Conservation (phyloP, 352 stramenopile species). For the Globisporangium splendens region DNA sequence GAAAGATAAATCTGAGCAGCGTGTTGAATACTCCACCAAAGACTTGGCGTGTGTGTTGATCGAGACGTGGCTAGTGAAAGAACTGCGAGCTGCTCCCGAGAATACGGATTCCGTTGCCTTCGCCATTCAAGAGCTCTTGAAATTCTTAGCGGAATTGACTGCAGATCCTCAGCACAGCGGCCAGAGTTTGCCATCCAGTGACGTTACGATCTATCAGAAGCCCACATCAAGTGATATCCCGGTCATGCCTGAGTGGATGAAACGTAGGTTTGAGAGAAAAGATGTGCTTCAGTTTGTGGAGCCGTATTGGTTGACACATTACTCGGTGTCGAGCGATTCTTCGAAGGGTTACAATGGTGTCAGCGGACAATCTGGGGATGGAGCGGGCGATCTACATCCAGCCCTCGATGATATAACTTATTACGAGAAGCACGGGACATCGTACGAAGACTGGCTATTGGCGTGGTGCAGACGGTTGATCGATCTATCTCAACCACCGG, state of each 20-base stretch:
- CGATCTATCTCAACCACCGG: conserved; percentile 70
- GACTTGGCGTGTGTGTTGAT: conserved; percentile 82
- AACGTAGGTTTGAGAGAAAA: conserved; percentile 77
- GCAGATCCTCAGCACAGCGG: conserved; percentile 71
- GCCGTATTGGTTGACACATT: conserved; percentile 89
- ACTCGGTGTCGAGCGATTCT: conserved; percentile 33
- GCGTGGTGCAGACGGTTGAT: conserved; percentile 76
- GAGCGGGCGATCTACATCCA: conserved; percentile 21
- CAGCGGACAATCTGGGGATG: conserved; percentile 10
- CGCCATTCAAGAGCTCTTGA: conserved; percentile 84
- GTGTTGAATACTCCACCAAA: conserved; percentile 69
- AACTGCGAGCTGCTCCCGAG: conserved; percentile 77
- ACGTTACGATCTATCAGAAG: conserved; percentile 9
- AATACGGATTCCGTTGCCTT: conserved; percentile 80
- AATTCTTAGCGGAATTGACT: conserved; percentile 73
- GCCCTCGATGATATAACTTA: conserved; percentile 45
- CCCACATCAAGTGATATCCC: conserved; percentile 11
- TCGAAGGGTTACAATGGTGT: conserved; percentile 13
- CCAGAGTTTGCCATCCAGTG: conserved; percentile 24
- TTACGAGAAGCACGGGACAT: conserved; percentile 71
- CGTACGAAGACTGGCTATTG: conserved; percentile 84
- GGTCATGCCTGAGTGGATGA: conserved; percentile 83
- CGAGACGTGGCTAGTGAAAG: conserved; percentile 77
- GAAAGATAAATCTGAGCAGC: conserved; percentile 42
- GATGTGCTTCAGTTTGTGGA: conserved; percentile 85